phyloP scores from a whole-genome alignment of 106 monocot species.

The Agapanthus africanus region DNA sequence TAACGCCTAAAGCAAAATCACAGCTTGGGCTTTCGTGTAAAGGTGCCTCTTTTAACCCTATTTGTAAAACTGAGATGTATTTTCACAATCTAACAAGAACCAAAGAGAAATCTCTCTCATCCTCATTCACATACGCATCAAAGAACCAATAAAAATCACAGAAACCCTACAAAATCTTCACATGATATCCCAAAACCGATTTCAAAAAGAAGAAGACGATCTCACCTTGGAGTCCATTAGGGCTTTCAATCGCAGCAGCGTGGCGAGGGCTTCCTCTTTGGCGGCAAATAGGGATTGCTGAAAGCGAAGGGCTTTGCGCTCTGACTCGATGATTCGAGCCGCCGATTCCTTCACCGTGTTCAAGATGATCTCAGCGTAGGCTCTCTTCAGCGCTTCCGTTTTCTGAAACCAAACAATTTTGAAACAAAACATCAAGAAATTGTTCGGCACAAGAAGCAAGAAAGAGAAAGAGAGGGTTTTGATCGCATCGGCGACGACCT shows the following conservation, averaged over 20 bases:
- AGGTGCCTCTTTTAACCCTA: no score
- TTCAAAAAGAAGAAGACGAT: no score
- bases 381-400: conserved; percentile 63
- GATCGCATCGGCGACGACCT: background rate
- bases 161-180: no score
- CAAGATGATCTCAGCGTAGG: conserved; percentile 59
- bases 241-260: conserved; percentile 46
- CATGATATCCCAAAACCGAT: no score
- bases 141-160: no score
- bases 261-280: conserved; percentile 54
- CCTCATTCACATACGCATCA: no score
- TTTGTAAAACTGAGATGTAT: no score
- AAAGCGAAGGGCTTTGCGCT: conserved; percentile 29
- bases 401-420: conserved; percentile 14
- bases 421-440: background rate
- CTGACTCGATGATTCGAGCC: conserved; percentile 44
- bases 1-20: no score
- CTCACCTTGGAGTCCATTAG: conserved; percentile 65
- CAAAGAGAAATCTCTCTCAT: no score
- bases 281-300: conserved; percentile 26
- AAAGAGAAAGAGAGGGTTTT: background rate
- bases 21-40: no score
- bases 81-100: no score
- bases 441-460: background rate
- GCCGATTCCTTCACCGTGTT: conserved; percentile 71